Base-by-base conservation (phyloP, 257 asterid genomes). In the Scutellaria baicalensis region DNA sequence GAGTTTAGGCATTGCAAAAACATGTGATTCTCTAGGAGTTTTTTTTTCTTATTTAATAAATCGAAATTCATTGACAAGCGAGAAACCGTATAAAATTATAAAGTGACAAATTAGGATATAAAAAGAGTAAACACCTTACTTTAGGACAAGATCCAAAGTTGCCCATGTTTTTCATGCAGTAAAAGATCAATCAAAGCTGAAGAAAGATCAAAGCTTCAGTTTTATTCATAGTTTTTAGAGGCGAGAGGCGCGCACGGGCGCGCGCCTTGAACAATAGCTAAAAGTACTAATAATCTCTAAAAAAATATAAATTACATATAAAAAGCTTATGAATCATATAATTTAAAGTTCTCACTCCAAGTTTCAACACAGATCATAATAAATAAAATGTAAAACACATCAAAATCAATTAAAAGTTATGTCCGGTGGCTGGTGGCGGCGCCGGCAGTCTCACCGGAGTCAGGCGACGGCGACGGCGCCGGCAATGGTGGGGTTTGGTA, bases 321-420 rank as follows among this genome's bases (percentile, higher is more conserved):
- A n/a, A n/a, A n/a, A n/a, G n/a, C n/a, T n/a, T n/a, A n/a, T n/a
- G n/a, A n/a, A n/a, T n/a, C n/a, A n/a, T n/a, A n/a, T n/a, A n/a
- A n/a, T n/a, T n/a, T n/a, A n/a, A n/a, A 63, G 62, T 56, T 48
- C 47, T 74, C 69, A 66, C 38, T 74, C 47, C 31, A 74, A 66
- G 55, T 14, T n/a, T n/a, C n/a, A n/a, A n/a, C n/a, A n/a, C 35
- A 31, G 4, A 42, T 40, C 18, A 58, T 0, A 61, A 40, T 17
- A 36, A 48, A 21, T 21, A 57, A 36, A 56, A 6, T 16, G 62
- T 20, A 59, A 20, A 8, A 20, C 54, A 45, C n/a, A n/a, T n/a
- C n/a, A n/a, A n/a, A n/a, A n/a, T n/a, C n/a, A n/a, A n/a, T n/a
- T n/a, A n/a, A n/a, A n/a, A n/a, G n/a, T n/a, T n/a, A n/a, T n/a